Conservation (phyloP, 768 basidiomycete species). For the Kwoniella dendrophila region DNA sequence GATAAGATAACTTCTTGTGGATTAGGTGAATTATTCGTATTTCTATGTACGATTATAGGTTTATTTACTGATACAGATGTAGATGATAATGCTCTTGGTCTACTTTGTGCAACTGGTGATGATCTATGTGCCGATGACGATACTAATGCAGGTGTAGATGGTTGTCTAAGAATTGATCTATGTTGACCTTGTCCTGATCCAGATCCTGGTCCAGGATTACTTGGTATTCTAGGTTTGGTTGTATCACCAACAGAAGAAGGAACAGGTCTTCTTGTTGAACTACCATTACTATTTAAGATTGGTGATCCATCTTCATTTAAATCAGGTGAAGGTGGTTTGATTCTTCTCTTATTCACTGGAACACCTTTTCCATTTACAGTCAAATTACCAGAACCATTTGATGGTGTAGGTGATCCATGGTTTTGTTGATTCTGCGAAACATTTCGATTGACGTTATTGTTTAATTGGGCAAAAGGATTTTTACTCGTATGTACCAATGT, state of each 20-base stretch:
- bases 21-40: slow-evolving; percentile 2
- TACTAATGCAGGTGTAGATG: slow-evolving; percentile 27
- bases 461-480: slow-evolving; percentile 26
- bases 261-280: no score
- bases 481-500: slow-evolving; percentile 19
- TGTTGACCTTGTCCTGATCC: slow-evolving; percentile 9
- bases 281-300: no score
- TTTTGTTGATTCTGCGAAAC: not conserved
- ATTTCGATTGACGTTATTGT: slow-evolving; percentile 3
- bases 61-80: slow-evolving; percentile 5
- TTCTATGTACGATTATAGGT: slow-evolving; percentile 1
- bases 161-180: slow-evolving; percentile 31
- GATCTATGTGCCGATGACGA: not conserved
- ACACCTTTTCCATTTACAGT: not conserved
- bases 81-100: slow-evolving; percentile 19
- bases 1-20: not conserved
- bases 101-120: not conserved
- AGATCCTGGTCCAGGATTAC: not conserved
- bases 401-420: slow-evolving; percentile 22
- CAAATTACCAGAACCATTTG: slow-evolving; percentile 5
- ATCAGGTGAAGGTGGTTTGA: slow-evolving; percentile 32
- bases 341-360: slow-evolving; percentile 13
- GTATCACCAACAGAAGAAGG: no score
- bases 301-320: slow-evolving; percentile 9
- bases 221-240: slow-evolving; percentile 6